phyloP scores from a whole-genome alignment of 176 grass and related monocot genomes.

The maize (Zea mays) region Zm-B73-REFERENCE-NAM-5.0 NC_050098.1:77681001-77681500 shows the following conservation, averaged over 20 bases:
- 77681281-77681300: slow-evolving; percentile 17
- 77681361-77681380: not conserved
- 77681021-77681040: too few species aligned
- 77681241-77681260: not conserved
- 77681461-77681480: slow-evolving; percentile 18
- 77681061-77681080: too few species aligned
- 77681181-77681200: too few species aligned
- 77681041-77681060: too few species aligned
- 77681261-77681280: slow-evolving; percentile 15
- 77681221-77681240: too few species aligned
- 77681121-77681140: too few species aligned
- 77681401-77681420: slow-evolving; percentile 17
- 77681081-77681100: too few species aligned
- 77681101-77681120: too few species aligned
- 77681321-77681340: not conserved
- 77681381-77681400: slow-evolving; percentile 7
- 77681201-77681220: too few species aligned
- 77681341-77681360: slow-evolving; percentile 10
- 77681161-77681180: too few species aligned
- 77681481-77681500: slow-evolving; percentile 13
- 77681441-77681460: slow-evolving; percentile 2
- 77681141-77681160: too few species aligned
- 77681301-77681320: not conserved
- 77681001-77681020: too few species aligned
- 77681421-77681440: slow-evolving; percentile 23